These are phyloP conservation scores for Themeda triandra DNA, from an alignment of 176 grass and related monocot species.

Conservation along the genomic window DNA sequence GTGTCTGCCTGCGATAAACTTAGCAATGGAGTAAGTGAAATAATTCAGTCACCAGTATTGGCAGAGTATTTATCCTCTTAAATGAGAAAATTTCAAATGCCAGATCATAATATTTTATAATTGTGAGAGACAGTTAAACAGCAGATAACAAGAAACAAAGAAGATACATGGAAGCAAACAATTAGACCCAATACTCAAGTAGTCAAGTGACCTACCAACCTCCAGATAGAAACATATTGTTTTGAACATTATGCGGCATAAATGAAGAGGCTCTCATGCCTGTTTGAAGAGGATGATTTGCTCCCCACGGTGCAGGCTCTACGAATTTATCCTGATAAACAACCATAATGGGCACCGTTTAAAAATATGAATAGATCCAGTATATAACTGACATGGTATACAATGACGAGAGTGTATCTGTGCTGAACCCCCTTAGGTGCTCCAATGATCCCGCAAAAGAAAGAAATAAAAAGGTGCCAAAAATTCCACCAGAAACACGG, in stretches of 20 bases:
- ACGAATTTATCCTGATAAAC: conserved; percentile 62
- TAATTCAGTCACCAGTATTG: neutral
- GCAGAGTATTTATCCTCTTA: neutral
- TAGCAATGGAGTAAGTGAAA: neutral
- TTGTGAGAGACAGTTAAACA: neutral
- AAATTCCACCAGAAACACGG: neutral
- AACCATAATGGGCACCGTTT: conserved; percentile 16
- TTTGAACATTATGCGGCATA: conserved; percentile 48
- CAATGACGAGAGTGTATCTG: neutral
- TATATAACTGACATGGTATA: neutral
- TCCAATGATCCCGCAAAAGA: neutral
- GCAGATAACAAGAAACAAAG: conserved; percentile 6
- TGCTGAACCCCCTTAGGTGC: neutral
- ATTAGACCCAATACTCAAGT: conserved; percentile 32
- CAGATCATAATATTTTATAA: neutral
- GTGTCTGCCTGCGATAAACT: conserved; percentile 8
- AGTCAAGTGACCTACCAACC: conserved; percentile 63
- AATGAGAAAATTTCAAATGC: neutral
- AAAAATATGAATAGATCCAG: neutral
- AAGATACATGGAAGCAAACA: conserved; percentile 15
- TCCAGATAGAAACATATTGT: conserved; percentile 55
- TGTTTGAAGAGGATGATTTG: conserved; percentile 48
- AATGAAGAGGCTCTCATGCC: conserved; percentile 41
- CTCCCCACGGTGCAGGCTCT: conserved; percentile 48
- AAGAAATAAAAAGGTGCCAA: neutral